Base-by-base conservation (phyloP, 208 protist genomes). In the Acanthamoeba royreba region DNA sequence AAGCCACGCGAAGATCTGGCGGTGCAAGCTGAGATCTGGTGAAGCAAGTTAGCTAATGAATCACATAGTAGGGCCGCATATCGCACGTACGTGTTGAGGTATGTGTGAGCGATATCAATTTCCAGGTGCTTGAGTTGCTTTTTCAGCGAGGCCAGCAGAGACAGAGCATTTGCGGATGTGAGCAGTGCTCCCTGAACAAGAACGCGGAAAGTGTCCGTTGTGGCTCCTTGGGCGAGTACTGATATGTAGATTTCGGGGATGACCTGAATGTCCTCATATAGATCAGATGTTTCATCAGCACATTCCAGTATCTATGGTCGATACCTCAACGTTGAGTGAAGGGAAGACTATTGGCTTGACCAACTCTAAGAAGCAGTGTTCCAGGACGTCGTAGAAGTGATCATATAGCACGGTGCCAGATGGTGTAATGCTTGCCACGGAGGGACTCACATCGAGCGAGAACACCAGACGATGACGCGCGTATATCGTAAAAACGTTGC, bases 121-220 rank as follows among this genome's bases (percentile, higher is more conserved):
- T 92, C 86, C 9, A 92, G 49, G n/a, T 92, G 49, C 58, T 92
- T 43, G 38, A 92, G 49, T 28, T 92, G 86, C 58, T 63, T 72
- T 43, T 72, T 92, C 11, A 92, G 40, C 49, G 47, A 52, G 42
- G 53, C 38, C 38, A 92, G 47, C 22, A 92, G 53, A 25, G 86
- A 72, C 19, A 35, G 86, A 0, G 31, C 86, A 46, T 92, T 92
- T 1, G 40, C 45, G 25, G 86, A 92, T 15, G 52, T 92, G 49
- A 92, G 53, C 40, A 92, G 47, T 28, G 40, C 35, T 3, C 86
- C 86, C 35, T 92, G 86, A 25, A 92, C 53, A 31, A 92, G 38
- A 28, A 72, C 55, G 17, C 86, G 47, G 31, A 92, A 92, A 15
- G 86, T 72, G 58, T 63, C 55, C 13, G 31, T 42, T 2, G 86